Base-by-base conservation (phyloP, 2,329 filamentous ascomycete genomes). In the Aspergillus neotritici region DNA sequence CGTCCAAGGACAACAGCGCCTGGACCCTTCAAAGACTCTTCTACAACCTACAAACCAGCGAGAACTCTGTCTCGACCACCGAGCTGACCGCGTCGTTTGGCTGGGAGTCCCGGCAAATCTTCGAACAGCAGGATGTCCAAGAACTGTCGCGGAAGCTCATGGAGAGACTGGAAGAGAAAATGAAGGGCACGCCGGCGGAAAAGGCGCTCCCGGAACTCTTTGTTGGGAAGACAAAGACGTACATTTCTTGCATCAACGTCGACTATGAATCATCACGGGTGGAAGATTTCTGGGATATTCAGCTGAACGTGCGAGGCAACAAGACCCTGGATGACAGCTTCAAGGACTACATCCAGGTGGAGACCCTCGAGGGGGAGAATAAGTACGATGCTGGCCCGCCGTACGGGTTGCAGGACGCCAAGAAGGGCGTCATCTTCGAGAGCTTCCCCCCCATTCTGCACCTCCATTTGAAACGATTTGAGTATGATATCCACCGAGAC, bases 271-370 rank as follows among this genome's bases (percentile, higher is more conserved):
- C 89, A 15, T 95, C 90, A 49, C 81, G 91, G 49, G 81, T 93
- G 53, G 93, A 98, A 66, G 94, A 98, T 57, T 98, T 96, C 65
- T 98, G 93, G 93, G 93, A 98, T 63, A 87, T 98, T 47, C 93
- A 98, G 64, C 79, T 98, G 55, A 98, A 97, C 54, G 94, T 98
- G 39, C 86, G 86, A 50, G 90, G 89, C 28, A 96, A 95, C 75
- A 89, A 87, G 70, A 91, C 86, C 49, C 73, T 98, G 28, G 84
- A 94, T 51, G 89, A 94, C 58, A 97, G 91, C 62, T 97, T 98
- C 73, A 83, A 83, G 62, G 90, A 97, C 66, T 98, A 98, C 63
- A 84, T 98, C 55, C 84, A 94, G 60, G 91, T 96, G 30, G 93
- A 98, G 68, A 94, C 90, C 29, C 84, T 98, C 67, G 90, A 97